These are phyloP conservation scores for Quercus glauca DNA, from an alignment of 306 rosid species.

Conservation along the genomic window DNA sequence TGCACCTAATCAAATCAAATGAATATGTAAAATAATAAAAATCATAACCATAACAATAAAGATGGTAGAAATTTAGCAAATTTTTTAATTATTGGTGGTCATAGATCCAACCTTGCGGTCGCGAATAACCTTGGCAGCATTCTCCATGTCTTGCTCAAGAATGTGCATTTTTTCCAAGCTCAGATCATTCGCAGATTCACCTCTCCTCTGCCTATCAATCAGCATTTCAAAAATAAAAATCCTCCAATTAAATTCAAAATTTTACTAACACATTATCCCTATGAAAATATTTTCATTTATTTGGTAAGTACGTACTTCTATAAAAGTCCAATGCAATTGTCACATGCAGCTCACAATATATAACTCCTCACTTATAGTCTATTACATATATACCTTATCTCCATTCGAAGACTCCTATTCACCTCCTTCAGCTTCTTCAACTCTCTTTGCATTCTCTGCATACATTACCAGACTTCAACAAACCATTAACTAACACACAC, in stretches of 20 bases:
- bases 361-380: neutral
- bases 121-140: conserved; percentile 52
- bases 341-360: too few species aligned
- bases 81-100: neutral
- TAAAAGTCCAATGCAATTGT: too few species aligned
- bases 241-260: neutral
- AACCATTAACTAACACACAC: too few species aligned
- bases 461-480: neutral
- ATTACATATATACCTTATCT: conserved; percentile 52
- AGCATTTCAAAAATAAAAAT: neutral
- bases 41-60: neutral
- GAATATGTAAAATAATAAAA: neutral
- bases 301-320: too few species aligned
- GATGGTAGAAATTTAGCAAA: neutral
- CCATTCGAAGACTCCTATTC: conserved; percentile 60
- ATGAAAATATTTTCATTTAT: too few species aligned
- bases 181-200: conserved; percentile 61
- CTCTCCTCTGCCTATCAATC: conserved; percentile 65
- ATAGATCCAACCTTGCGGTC: conserved; percentile 53
- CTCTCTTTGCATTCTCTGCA: conserved; percentile 70
- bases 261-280: neutral
- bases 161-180: conserved; percentile 46
- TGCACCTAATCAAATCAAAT: neutral
- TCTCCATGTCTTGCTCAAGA: conserved; percentile 67
- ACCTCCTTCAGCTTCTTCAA: conserved; percentile 61